phyloP scores from a whole-genome alignment of 2,329 filamentous ascomycete species.

The Trichoderma atrobrunneum region DNA sequence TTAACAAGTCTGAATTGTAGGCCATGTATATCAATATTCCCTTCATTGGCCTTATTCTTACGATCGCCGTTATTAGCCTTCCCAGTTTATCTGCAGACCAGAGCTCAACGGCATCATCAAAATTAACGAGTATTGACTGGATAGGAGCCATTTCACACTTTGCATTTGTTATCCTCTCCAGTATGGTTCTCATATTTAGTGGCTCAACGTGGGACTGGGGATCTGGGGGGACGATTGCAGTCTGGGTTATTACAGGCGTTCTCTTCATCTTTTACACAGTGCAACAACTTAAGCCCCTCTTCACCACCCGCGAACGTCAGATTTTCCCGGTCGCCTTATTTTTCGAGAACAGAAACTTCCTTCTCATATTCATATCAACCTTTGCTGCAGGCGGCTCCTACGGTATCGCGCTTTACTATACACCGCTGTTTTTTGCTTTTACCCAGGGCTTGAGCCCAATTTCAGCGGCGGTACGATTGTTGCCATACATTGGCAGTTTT shows the following conservation, averaged over 20 bases:
- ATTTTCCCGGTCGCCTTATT: slow-evolving; percentile 38
- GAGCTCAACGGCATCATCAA: background rate
- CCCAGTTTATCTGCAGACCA: background rate
- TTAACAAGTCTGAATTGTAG: slow-evolving; percentile 22
- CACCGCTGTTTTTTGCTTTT: slow-evolving; percentile 56
- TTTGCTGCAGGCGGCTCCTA: slow-evolving; percentile 35
- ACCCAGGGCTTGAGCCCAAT: slow-evolving; percentile 41
- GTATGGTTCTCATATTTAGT: slow-evolving; percentile 50
- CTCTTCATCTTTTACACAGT: slow-evolving; percentile 43
- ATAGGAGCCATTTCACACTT: slow-evolving; percentile 26
- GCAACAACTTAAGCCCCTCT: slow-evolving; percentile 46
- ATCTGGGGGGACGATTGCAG: slow-evolving; percentile 41
- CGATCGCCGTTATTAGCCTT: background rate
- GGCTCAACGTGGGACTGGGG: slow-evolving; percentile 50
- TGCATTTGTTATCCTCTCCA: slow-evolving; percentile 36
- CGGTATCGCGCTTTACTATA: slow-evolving; percentile 49
- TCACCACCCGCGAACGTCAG: slow-evolving; percentile 40
- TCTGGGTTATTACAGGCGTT: slow-evolving; percentile 47
- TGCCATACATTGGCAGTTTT: slow-evolving; percentile 43
- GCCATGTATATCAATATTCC: slow-evolving; percentile 53
- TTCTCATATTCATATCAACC: slow-evolving; percentile 39
- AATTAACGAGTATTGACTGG: background rate
- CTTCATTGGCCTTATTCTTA: slow-evolving; percentile 34
- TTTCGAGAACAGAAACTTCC: background rate
- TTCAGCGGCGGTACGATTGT: slow-evolving; percentile 39